A percentile compares a stretch with the other conserved stretches of the same genome.
Conservation (phyloP, 495 filamentous ascomycete genomes). For the Thermothielavioides terrestris region DNA sequence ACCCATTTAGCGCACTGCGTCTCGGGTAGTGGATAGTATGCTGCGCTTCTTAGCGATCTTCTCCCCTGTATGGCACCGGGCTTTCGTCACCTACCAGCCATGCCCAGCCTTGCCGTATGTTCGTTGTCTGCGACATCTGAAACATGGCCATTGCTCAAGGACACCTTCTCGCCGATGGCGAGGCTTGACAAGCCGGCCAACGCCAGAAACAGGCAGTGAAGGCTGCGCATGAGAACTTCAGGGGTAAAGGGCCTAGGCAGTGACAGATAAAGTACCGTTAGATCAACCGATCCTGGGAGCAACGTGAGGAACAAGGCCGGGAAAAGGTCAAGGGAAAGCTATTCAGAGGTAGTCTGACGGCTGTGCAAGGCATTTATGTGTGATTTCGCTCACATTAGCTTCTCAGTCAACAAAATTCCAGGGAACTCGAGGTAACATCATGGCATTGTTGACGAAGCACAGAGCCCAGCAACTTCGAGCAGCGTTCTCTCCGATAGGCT, state of each 20-base stretch:
- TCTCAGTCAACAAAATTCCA: not conserved
- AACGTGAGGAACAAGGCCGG: not conserved
- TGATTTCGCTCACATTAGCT: conserved; percentile 19
- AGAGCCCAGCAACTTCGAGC: not conserved
- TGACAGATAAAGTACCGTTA: not conserved
- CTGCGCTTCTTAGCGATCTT: conserved; percentile 17
- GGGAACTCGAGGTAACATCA: conserved; percentile 20
- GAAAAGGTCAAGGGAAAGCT: not conserved
- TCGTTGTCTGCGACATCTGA: conserved; percentile 16
- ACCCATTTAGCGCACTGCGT: conserved; percentile 25
- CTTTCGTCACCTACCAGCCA: conserved; percentile 13
- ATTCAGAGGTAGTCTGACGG: too few species aligned
- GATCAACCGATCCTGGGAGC: not conserved
- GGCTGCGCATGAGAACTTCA: conserved; percentile 12
- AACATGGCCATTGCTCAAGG: conserved; percentile 16
- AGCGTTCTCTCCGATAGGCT: conserved; percentile 3
- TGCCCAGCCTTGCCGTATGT: conserved; percentile 7
- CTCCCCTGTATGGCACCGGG: not conserved
- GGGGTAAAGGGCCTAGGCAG: not conserved
- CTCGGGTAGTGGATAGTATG: conserved; percentile 14
- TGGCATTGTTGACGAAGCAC: conserved; percentile 7
- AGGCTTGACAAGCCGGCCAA: conserved; percentile 13
- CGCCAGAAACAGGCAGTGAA: conserved; percentile 9
- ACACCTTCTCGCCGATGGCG: conserved; percentile 9
- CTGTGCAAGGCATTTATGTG: not conserved